Evolutionary conservation across 2,329 filamentous ascomycete species (phyloP).

Genomic region (Torrubiella hemipterigena): DNA sequence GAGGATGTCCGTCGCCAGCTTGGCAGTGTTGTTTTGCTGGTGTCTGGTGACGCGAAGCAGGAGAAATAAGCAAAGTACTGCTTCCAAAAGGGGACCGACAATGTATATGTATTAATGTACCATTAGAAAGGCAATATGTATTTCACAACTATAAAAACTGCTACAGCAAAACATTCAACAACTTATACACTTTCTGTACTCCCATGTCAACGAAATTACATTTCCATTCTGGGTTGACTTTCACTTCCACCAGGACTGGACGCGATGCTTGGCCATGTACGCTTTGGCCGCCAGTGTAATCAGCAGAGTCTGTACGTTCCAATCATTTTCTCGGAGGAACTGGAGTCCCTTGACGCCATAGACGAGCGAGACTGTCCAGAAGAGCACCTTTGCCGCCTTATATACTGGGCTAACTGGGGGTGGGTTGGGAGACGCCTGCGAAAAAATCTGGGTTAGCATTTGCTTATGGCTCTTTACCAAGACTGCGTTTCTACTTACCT

Average conservation of each 20-base stretch:
- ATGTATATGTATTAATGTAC: not conserved
- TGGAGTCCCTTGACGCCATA: not conserved
- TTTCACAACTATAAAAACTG: not conserved
- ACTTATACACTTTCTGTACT: not conserved
- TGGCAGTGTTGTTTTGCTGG: slow-evolving; percentile 73
- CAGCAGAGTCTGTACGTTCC: not conserved
- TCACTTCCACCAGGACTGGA: too few species aligned
- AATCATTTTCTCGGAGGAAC: not conserved
- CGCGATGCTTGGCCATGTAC: too few species aligned
- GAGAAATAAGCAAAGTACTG: slow-evolving; percentile 9
- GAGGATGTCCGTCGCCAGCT: slow-evolving; percentile 82
- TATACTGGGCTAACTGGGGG: too few species aligned
- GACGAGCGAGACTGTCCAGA: not conserved
- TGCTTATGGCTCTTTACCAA: too few species aligned
- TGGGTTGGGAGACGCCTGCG: too few species aligned
- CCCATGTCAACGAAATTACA: too few species aligned
- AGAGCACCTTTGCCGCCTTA: too few species aligned
- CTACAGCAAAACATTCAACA: not conserved
- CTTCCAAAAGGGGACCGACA: too few species aligned
- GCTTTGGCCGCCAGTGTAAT: not conserved
- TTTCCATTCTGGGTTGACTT: too few species aligned
- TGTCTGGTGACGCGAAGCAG: slow-evolving; percentile 54
- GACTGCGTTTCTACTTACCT: too few species aligned
- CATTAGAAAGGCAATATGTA: not conserved
- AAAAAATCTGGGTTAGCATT: too few species aligned